phyloP scores from a whole-genome alignment of 306 rosid species.

The apple (Malus domestica) region DNA sequence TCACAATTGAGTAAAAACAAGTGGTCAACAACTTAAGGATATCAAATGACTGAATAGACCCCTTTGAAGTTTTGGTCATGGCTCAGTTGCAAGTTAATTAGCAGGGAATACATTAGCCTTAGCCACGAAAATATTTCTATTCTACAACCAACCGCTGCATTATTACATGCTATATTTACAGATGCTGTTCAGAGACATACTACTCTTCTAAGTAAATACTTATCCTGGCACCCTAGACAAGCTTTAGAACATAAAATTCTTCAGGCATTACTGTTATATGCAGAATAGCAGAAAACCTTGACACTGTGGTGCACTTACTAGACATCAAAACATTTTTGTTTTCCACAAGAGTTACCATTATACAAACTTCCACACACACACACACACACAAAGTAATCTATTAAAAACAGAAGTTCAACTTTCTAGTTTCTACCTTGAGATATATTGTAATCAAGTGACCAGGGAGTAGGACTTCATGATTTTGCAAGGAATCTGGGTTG shows the following conservation, averaged over 20 bases:
- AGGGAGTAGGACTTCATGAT: slow-evolving; percentile 88
- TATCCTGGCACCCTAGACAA: not conserved
- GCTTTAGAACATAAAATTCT: not conserved
- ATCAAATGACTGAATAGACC: not conserved
- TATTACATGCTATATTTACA: not conserved
- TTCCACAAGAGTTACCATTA: not conserved
- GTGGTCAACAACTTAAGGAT: not conserved
- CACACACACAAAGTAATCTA: not conserved
- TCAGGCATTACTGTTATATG: not conserved
- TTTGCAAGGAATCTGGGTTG: slow-evolving; percentile 90
- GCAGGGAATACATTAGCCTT: not conserved
- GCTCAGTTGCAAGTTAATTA: not conserved
- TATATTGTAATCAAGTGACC: slow-evolving; percentile 87
- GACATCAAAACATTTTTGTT: not conserved
- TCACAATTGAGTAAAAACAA: not conserved
- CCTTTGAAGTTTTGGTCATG: not conserved
- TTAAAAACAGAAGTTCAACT: not conserved
- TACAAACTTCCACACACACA: not conserved
- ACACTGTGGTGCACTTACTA: not conserved
- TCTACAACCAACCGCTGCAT: not conserved
- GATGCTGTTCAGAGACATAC: not conserved
- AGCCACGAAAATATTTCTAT: not conserved
- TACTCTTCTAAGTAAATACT: not conserved
- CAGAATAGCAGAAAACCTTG: not conserved
- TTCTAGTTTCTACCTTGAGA: slow-evolving; percentile 63